These are phyloP conservation scores for Aspergillus sp. DNA, from an alignment of 2,329 filamentous ascomycete genomes.

Conservation along the genomic window DNA sequence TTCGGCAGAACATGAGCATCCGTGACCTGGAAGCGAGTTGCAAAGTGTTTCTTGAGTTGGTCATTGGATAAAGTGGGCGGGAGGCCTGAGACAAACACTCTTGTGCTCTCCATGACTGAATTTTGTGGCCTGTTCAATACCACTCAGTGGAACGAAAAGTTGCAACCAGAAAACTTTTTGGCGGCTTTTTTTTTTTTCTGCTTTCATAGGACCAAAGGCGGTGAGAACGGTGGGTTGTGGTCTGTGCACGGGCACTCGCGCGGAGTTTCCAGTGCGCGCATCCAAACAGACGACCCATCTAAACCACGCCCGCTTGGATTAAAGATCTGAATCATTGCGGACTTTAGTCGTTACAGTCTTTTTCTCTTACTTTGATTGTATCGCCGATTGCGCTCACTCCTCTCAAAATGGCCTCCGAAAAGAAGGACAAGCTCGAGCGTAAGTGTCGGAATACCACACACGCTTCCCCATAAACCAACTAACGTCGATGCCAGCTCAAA, in stretches of 20 bases:
- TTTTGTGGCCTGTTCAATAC: conserved; percentile 20
- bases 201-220: conserved; percentile 32
- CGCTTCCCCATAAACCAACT: conserved; percentile 13
- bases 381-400: not conserved
- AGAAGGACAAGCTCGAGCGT: conserved; percentile 77
- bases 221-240: conserved; percentile 29
- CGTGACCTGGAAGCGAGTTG: conserved; percentile 73
- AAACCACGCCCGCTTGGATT: not conserved
- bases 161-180: conserved; percentile 16
- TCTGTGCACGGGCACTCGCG: conserved; percentile 21
- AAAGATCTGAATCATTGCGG: not conserved
- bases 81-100: conserved; percentile 69
- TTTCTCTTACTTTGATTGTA: not conserved
- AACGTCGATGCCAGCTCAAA: conserved; percentile 65
- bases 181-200: conserved; percentile 30
- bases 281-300: not conserved
- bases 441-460: conserved; percentile 24
- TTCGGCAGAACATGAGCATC: conserved; percentile 90
- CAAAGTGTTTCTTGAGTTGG: conserved; percentile 87
- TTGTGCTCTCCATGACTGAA: conserved; percentile 70
- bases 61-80: conserved; percentile 82
- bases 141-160: conserved; percentile 11
- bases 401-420: conserved; percentile 47
- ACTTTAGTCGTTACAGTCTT: not conserved
- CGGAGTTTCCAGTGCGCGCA: conserved; percentile 12